A percentile compares a stretch with the other conserved stretches of the same genome.
Evolutionary conservation across 2,329 filamentous ascomycete genomes (phyloP).

Genomic region (Stachybotrys echinatus): DNA sequence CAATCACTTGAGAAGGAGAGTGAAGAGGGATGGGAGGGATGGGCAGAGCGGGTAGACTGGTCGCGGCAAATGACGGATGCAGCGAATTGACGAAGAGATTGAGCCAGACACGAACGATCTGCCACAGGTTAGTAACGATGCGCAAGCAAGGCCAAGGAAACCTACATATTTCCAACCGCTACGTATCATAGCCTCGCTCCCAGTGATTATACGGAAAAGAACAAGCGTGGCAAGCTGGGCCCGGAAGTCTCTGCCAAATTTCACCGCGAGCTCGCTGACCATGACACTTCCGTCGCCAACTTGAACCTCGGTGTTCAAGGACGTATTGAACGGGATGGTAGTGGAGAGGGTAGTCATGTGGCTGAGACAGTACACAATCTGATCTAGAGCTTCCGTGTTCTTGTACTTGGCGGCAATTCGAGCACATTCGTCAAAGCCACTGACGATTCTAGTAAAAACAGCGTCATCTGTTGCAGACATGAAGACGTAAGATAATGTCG

Average conservation of each 20-base stretch:
- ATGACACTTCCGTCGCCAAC: conserved; percentile 89
- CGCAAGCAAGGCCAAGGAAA: conserved; percentile 11
- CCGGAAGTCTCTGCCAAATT: conserved; percentile 88
- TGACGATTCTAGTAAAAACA: conserved; percentile 88
- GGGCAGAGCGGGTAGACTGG: conserved; percentile 58
- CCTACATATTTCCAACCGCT: conserved; percentile 75
- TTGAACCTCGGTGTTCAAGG: conserved; percentile 92
- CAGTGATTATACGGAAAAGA: conserved; percentile 86
- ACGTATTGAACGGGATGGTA: conserved; percentile 71
- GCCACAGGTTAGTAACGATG: conserved; percentile 14
- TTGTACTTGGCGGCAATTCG: conserved; percentile 83
- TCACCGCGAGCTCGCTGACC: conserved; percentile 96
- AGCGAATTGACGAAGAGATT: conserved; percentile 96
- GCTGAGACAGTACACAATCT: conserved; percentile 84
- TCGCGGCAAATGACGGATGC: conserved; percentile 71
- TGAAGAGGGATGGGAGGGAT: conserved; percentile 83
- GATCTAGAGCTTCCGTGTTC: conserved; percentile 81
- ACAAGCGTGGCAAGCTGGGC: conserved; percentile 92
- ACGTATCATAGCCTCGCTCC: conserved; percentile 72
- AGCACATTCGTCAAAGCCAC: conserved; percentile 93
- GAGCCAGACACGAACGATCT: conserved; percentile 87
- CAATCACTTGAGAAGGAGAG: conserved; percentile 86
- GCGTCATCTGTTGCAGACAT: conserved; percentile 97
- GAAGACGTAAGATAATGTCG: conserved; percentile 95
- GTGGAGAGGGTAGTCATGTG: conserved; percentile 85